These are phyloP conservation scores for Phytopythium vexans DNA, from an alignment of 352 stramenopile genomes.

Conservation along the genomic window DNA sequence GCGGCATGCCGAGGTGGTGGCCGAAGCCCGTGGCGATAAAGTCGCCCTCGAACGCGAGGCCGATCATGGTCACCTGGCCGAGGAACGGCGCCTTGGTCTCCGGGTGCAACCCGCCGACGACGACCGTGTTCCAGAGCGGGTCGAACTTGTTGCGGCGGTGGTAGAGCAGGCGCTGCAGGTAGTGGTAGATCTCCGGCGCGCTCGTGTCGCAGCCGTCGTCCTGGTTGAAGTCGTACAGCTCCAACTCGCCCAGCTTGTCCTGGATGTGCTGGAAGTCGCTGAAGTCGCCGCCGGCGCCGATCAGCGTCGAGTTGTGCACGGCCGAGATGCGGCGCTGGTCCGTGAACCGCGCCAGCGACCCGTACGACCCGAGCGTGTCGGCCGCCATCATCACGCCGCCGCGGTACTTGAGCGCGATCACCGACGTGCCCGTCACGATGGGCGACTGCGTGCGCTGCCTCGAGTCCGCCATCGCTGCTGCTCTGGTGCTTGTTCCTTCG, in stretches of 20 bases:
- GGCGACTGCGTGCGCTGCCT: constrained; percentile 88
- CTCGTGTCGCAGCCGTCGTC: constrained; percentile 94
- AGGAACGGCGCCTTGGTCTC: constrained; percentile 92
- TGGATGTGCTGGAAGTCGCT: constrained; percentile 97
- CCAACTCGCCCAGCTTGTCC: constrained; percentile 93
- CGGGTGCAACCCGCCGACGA: constrained; percentile 93
- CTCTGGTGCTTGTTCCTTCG: constrained; percentile 4
- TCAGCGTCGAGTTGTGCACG: constrained; percentile 91
- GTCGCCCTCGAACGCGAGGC: constrained; percentile 96
- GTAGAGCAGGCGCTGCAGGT: constrained; percentile 98
- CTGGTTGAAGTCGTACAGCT: constrained; percentile 94
- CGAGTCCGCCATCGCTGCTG: constrained; percentile 22
- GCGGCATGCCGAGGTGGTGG: constrained; percentile 94
- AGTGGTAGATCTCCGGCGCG: constrained; percentile 95
- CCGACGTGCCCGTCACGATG: constrained; percentile 97
- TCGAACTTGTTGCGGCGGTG: constrained; percentile 98
- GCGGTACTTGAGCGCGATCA: constrained; percentile 95
- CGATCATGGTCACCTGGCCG: constrained; percentile 97
- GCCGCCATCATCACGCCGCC: constrained; percentile 97
- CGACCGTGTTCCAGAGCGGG: constrained; percentile 98
- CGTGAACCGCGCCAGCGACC: constrained; percentile 97
- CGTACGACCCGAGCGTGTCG: constrained; percentile 98
- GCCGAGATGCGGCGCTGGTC: constrained; percentile 84
- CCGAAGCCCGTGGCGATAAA: constrained; percentile 98
- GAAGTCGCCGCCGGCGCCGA: constrained; percentile 96